phyloP scores from a whole-genome alignment of 495 filamentous ascomycete genomes.

The Parachaetomium inaequale region DNA sequence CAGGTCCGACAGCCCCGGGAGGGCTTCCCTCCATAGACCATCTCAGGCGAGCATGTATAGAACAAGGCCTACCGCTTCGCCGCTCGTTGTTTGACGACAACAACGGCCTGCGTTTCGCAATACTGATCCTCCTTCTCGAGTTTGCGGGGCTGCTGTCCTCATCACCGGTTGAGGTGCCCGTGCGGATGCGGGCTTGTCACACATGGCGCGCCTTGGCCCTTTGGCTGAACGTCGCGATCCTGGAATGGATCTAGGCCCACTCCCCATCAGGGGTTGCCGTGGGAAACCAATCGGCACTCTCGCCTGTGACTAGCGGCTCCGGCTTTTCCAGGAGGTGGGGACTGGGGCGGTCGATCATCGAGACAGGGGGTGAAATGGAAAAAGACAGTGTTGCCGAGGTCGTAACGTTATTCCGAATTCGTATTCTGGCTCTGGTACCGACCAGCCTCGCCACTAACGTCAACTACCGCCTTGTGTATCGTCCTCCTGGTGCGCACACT shows the following conservation, averaged over 20 bases:
- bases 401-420: no score
- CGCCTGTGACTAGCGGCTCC: not conserved
- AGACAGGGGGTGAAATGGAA: not conserved
- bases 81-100: not conserved
- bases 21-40: slow-evolving; percentile 73
- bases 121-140: not conserved
- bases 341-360: not conserved
- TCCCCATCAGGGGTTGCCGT: not conserved
- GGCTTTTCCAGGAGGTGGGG: not conserved
- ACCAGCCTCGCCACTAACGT: no score
- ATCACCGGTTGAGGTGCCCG: not conserved
- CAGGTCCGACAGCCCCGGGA: slow-evolving; percentile 70
- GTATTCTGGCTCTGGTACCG: no score
- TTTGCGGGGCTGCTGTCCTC: not conserved
- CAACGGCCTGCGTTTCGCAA: not conserved
- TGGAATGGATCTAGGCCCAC: not conserved
- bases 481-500: no score
- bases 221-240: not conserved
- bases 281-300: slow-evolving; percentile 2
- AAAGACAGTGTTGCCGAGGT: no score
- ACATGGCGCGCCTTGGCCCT: not conserved
- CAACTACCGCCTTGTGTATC: no score
- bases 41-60: slow-evolving; percentile 27
- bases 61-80: not conserved
- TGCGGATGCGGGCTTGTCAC: not conserved